Base-by-base conservation (phyloP, 2,329 filamentous ascomycete species). In the Beauveria sp. region DNA sequence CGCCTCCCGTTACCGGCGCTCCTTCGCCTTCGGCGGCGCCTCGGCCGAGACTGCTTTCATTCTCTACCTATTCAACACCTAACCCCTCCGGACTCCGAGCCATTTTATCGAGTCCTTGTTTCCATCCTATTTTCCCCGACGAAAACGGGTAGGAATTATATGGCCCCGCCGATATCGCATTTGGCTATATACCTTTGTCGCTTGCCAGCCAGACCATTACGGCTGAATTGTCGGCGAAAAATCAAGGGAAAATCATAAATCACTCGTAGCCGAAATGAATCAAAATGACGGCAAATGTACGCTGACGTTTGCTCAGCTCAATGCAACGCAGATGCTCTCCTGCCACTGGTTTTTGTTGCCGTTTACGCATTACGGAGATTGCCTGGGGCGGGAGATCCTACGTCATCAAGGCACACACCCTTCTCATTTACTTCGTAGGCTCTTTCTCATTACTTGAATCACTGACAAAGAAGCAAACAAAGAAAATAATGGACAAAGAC, bases 91-190 rank as follows among this genome's bases (percentile, higher is more conserved):
- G 57, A 51, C 20, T 52, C 57, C 57, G 57, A 60, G 57, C 9
- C 9, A 34, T 12, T 5, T 4, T 6, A 14, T 26, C 22, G 22
- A n/a, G 12, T 48, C 10, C n/a, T 10, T 20, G 5, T 3, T 22
- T 42, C 26, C 38, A n/a, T n/a, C 57, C 57, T 53, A 46, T 26
- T 60, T 60, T 40, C n/a, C 40, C 57, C 57, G 57, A 60, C 31
- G 18, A 28, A 5, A 24, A 26, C 42, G 22, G 20, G 22, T 6
- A 22, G 22, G 14, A 12, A 20, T 18, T 5, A 0, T 22, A 22
- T 28, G 5, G 14, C 45, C 28, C 55, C 45, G 46, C 57, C 57
- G 57, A 60, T 52, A 38, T 60, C 57, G 57, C 54, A 34, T 28
- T 46, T n/a, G 12, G 9, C 6, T 18, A 55, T 46, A 56, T 45